These are phyloP conservation scores for Colletotrichum sp. DNA, from an alignment of 2,329 filamentous ascomycete genomes.

Conservation along the genomic window DNA sequence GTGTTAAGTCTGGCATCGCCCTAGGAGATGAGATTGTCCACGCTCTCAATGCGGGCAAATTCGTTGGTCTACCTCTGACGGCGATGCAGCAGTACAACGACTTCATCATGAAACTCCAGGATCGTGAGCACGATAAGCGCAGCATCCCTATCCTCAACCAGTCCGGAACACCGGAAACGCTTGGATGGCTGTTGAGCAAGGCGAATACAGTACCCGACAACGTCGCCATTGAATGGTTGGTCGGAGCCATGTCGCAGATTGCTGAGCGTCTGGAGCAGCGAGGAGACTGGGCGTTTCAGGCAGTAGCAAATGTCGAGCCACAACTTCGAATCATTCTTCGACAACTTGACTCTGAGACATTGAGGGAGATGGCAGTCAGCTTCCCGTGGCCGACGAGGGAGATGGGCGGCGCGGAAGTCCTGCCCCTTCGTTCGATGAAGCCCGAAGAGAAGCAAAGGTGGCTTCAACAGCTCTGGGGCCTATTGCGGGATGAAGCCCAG, in stretches of 20 bases:
- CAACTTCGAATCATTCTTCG: constrained; percentile 37
- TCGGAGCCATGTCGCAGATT: neutral
- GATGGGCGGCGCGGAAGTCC: constrained; percentile 38
- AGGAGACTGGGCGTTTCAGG: neutral
- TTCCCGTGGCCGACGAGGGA: constrained; percentile 41
- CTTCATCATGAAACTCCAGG: constrained; percentile 39
- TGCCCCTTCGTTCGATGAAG: constrained; percentile 39
- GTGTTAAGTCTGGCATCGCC: neutral
- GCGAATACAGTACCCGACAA: constrained; percentile 17
- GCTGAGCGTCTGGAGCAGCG: neutral
- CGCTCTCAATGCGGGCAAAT: neutral
- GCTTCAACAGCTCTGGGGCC: constrained; percentile 33
- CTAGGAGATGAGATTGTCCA: neutral
- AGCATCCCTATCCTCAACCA: constrained; percentile 40
- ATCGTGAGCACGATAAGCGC: constrained; percentile 39
- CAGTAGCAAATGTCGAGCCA: constrained; percentile 2
- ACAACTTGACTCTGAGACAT: constrained; percentile 32
- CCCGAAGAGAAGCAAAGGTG: constrained; percentile 39
- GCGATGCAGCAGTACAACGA: constrained; percentile 38
- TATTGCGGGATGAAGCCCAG: constrained; percentile 25
- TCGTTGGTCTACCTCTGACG: constrained; percentile 32
- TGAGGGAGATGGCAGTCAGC: constrained; percentile 39
- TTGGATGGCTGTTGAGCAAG: constrained; percentile 38
- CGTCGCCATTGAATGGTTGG: neutral
- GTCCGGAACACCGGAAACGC: constrained; percentile 36